A percentile compares a stretch with the other conserved stretches of the same genome.
These are phyloP conservation scores for Xanthoconium separans DNA, from an alignment of 1,284 basidiomycete genomes.

Conservation along the genomic window DNA sequence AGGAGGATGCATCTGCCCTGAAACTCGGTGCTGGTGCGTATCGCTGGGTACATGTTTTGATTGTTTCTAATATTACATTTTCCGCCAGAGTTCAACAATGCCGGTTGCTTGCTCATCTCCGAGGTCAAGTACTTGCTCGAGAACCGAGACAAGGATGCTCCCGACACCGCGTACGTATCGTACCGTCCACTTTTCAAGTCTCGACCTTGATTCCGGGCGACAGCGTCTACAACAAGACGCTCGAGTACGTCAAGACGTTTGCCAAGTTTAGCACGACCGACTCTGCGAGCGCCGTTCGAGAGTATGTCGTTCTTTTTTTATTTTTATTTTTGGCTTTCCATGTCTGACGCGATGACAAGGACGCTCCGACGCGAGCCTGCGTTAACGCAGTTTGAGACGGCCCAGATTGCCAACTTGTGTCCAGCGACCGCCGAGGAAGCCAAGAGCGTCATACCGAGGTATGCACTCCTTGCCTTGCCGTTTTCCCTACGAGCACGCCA, in stretches of 20 bases:
- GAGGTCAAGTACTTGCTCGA: conserved; percentile 90
- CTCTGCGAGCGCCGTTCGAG: conserved; percentile 84
- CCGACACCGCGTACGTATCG: conserved; percentile 66
- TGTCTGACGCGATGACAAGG: conserved; percentile 24
- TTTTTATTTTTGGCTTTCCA: too few species aligned
- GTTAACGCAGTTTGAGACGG: conserved; percentile 88
- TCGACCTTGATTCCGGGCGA: not conserved
- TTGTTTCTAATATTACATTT: not conserved
- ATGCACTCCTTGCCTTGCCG: not conserved
- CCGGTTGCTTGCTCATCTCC: conserved; percentile 86
- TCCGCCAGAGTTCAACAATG: conserved; percentile 80
- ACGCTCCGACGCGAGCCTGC: conserved; percentile 73
- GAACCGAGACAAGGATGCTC: conserved; percentile 80
- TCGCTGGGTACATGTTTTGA: not conserved
- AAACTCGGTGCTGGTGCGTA: conserved; percentile 50
- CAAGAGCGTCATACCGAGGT: conserved; percentile 90
- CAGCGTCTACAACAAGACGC: conserved; percentile 87
- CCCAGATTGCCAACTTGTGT: conserved; percentile 89
- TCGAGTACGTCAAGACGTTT: conserved; percentile 90
- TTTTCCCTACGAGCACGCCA: too few species aligned
- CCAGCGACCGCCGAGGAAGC: conserved; percentile 88
- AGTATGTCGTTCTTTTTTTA: conserved; percentile 44
- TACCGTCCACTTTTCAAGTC: not conserved
- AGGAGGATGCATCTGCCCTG: conserved; percentile 53
- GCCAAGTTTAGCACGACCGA: conserved; percentile 87